These are phyloP conservation scores for Ottelia alismoides DNA, from an alignment of 106 monocot species.

Conservation along the genomic window DNA sequence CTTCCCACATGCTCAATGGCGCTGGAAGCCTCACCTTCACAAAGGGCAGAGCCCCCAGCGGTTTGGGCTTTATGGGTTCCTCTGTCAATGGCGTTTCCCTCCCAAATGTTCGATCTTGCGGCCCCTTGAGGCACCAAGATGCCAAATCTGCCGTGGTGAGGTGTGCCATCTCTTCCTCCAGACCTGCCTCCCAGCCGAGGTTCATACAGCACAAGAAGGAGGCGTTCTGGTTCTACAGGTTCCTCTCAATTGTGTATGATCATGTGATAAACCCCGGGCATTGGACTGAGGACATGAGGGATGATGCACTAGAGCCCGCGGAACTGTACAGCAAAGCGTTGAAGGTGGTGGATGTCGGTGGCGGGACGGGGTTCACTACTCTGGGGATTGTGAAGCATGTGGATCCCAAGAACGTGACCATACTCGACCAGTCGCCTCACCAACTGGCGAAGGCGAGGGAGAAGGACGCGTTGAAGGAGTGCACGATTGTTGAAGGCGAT, in stretches of 20 bases:
- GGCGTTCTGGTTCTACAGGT: slow-evolving; percentile 97
- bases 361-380: slow-evolving; percentile 91
- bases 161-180: slow-evolving; percentile 44
- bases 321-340: slow-evolving; percentile 42
- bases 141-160: slow-evolving; percentile 1
- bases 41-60: slow-evolving; percentile 14
- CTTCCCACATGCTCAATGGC: slow-evolving; percentile 46
- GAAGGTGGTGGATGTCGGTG: slow-evolving; percentile 91
- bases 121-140: background rate
- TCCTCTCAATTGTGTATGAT: slow-evolving; percentile 89
- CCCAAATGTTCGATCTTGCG: slow-evolving; percentile 10
- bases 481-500: slow-evolving; percentile 84
- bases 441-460: slow-evolving; percentile 79
- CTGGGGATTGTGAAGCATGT: slow-evolving; percentile 81
- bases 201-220: slow-evolving; percentile 99
- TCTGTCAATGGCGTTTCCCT: slow-evolving; percentile 16
- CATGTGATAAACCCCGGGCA: slow-evolving; percentile 88
- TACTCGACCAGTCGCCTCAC: slow-evolving; percentile 93
- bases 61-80: slow-evolving; percentile 30
- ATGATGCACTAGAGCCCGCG: slow-evolving; percentile 90
- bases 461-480: slow-evolving; percentile 80
- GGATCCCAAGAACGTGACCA: slow-evolving; percentile 74
- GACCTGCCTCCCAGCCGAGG: slow-evolving; percentile 66
- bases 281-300: slow-evolving; percentile 98
- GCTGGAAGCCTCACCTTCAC: slow-evolving; percentile 30